A percentile compares a stretch with the other conserved stretches of the same genome.
Conservation (phyloP, 805 yeast species). For the Nakazawaea ernobii region DNA sequence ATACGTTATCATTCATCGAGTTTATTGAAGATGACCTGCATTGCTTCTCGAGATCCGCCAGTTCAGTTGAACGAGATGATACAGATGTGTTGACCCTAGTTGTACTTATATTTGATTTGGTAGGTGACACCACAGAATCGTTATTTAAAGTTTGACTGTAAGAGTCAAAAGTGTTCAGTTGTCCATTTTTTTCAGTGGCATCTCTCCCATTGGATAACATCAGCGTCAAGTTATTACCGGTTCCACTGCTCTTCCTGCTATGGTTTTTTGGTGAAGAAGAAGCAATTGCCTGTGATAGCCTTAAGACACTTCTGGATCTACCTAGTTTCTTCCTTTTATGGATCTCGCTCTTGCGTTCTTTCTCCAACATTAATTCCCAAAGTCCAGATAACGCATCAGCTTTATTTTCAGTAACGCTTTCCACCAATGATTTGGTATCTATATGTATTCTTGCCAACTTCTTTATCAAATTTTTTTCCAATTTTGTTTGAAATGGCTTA, state of each 20-base stretch:
- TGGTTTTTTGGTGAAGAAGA: slow-evolving; percentile 1
- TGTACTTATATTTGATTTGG: slow-evolving; percentile 6
- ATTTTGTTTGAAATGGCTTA: slow-evolving; percentile 48
- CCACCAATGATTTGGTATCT: slow-evolving; percentile 53
- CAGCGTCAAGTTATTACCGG: not conserved
- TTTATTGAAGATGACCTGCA: not conserved
- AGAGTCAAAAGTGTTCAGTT: not conserved
- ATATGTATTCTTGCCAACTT: slow-evolving; percentile 56
- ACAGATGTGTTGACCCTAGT: slow-evolving; percentile 4
- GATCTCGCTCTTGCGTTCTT: slow-evolving; percentile 30
- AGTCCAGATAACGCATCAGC: slow-evolving; percentile 72
- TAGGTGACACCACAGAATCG: slow-evolving; percentile 1
- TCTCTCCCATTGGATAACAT: not conserved
- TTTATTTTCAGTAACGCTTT: slow-evolving; percentile 50
- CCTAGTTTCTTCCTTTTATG: slow-evolving; percentile 3
- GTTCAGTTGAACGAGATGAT: not conserved
- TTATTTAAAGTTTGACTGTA: slow-evolving; percentile 8
- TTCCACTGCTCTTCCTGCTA: slow-evolving; percentile 7
- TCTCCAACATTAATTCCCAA: slow-evolving; percentile 63
- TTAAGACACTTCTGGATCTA: slow-evolving; percentile 10
- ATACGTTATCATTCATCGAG: not conserved
- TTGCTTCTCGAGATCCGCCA: not conserved
- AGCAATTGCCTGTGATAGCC: slow-evolving; percentile 9
- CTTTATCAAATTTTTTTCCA: slow-evolving; percentile 59
- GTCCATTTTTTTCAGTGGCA: not conserved